These are phyloP conservation scores for Pisolithus marmoratus DNA, from an alignment of 768 basidiomycete species.

Conservation along the genomic window DNA sequence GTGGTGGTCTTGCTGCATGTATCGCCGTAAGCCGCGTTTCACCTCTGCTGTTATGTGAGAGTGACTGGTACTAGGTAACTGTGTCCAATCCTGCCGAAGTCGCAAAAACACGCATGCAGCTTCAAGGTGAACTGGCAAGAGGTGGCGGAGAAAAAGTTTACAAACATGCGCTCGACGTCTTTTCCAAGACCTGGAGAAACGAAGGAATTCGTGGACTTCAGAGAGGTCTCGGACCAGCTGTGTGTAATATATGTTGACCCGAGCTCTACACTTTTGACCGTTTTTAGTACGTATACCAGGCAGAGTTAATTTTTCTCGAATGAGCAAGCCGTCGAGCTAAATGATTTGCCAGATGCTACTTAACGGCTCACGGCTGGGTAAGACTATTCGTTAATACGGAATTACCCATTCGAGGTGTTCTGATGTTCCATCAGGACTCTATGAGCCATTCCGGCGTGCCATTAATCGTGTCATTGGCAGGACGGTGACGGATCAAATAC, in stretches of 20 bases:
- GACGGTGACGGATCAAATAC: conserved; percentile 57
- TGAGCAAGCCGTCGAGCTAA: conserved; percentile 2
- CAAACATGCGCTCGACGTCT: conserved; percentile 81
- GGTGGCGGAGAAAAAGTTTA: conserved; percentile 71
- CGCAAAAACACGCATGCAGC: conserved; percentile 91
- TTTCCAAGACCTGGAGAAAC: conserved; percentile 81
- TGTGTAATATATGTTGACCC: conserved; percentile 27
- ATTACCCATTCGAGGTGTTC: not conserved
- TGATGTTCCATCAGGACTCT: conserved; percentile 63
- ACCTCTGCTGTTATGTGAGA: not conserved
- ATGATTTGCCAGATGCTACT: conserved; percentile 61
- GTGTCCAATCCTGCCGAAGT: conserved; percentile 70
- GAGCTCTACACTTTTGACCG: conserved; percentile 5
- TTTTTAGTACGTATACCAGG: conserved; percentile 84
- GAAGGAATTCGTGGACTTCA: conserved; percentile 92
- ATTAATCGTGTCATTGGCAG: conserved; percentile 68
- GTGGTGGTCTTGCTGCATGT: conserved; percentile 88
- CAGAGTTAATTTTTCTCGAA: conserved; percentile 29
- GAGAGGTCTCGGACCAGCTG: conserved; percentile 85
- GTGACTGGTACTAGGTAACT: conserved; percentile 52
- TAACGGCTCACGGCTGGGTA: conserved; percentile 88
- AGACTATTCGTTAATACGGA: not conserved
- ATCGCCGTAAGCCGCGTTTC: conserved; percentile 56
- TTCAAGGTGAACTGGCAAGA: conserved; percentile 92
- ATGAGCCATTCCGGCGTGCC: conserved; percentile 79